Evolutionary conservation across 2,329 filamentous ascomycete species (phyloP).

Genomic region (Fusarium sp.): DNA sequence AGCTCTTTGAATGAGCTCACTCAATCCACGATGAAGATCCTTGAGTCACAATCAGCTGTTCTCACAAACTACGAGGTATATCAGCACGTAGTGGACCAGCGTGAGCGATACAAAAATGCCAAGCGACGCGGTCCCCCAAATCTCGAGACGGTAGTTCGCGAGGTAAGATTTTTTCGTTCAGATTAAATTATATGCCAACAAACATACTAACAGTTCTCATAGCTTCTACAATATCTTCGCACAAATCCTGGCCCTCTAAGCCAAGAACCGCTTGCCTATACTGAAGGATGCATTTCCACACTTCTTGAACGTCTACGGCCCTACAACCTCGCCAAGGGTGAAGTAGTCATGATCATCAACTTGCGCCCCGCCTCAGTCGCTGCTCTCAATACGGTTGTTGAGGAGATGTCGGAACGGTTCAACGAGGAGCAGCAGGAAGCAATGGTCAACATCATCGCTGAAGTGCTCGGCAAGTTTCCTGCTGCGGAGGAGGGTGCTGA

Average conservation of each 20-base stretch:
- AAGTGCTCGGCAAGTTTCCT: slow-evolving; percentile 68
- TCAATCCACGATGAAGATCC: slow-evolving; percentile 71
- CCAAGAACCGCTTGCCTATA: slow-evolving; percentile 66
- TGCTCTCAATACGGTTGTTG: slow-evolving; percentile 72
- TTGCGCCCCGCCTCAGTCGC: slow-evolving; percentile 69
- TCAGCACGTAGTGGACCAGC: slow-evolving; percentile 70
- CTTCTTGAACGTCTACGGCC: slow-evolving; percentile 68
- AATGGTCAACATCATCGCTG: slow-evolving; percentile 67
- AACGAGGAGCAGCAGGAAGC: slow-evolving; percentile 68
- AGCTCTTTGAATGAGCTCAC: neutral
- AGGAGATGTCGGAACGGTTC: slow-evolving; percentile 74
- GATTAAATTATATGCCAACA: neutral
- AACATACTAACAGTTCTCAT: slow-evolving; percentile 14
- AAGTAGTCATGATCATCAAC: slow-evolving; percentile 77
- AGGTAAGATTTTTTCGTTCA: slow-evolving; percentile 61
- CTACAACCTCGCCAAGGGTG: slow-evolving; percentile 74
- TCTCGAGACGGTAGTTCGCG: slow-evolving; percentile 71
- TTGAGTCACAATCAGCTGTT: slow-evolving; percentile 76
- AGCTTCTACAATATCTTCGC: slow-evolving; percentile 73
- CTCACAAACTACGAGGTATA: slow-evolving; percentile 82
- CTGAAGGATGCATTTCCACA: slow-evolving; percentile 61
- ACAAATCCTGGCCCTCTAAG: slow-evolving; percentile 68
- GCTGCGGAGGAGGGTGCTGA: slow-evolving; percentile 43
- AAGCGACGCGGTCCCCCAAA: slow-evolving; percentile 68
- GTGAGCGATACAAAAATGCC: slow-evolving; percentile 62